These are phyloP conservation scores for Macrophomina pseudophaseolina DNA, from an alignment of 2,329 filamentous ascomycete species.

Conservation along the genomic window DNA sequence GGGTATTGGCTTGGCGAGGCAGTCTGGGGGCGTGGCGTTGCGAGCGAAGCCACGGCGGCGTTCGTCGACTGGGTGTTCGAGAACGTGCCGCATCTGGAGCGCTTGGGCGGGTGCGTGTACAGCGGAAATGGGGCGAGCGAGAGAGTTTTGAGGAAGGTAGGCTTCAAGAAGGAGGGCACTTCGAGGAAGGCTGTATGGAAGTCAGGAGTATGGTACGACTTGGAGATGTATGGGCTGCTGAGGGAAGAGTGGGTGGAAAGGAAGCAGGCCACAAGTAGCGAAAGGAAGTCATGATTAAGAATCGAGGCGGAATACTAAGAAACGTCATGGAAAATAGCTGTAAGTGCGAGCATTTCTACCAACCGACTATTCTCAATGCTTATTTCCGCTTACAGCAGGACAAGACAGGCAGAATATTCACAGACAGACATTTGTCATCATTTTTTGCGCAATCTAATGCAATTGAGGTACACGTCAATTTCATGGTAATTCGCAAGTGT, in stretches of 20 bases:
- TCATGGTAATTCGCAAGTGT: no score
- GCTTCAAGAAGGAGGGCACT: constrained; percentile 45
- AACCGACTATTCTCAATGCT: no score
- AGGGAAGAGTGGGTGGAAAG: constrained; percentile 32
- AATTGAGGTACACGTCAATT: no score
- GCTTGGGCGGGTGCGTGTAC: constrained; percentile 39
- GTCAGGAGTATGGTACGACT: constrained; percentile 39
- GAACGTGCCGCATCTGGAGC: constrained; percentile 31
- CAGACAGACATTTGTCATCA: no score
- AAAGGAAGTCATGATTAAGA: background rate
- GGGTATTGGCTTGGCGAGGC: constrained; percentile 50
- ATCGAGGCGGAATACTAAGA: background rate
- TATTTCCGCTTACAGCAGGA: no score
- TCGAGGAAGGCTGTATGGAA: constrained; percentile 43
- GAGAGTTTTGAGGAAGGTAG: constrained; percentile 44
- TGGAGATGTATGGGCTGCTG: constrained; percentile 42
- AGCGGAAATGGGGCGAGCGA: constrained; percentile 43
- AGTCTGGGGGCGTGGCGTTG: constrained; percentile 43
- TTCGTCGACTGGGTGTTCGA: constrained; percentile 45
- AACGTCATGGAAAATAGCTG: background rate
- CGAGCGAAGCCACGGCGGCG: constrained; percentile 39
- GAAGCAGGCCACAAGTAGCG: background rate
- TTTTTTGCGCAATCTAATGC: no score
- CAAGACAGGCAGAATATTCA: no score
- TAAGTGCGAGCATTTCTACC: no score